Evolutionary conservation across 768 basidiomycete genomes (phyloP).

Genomic region (Suillus paluster): DNA sequence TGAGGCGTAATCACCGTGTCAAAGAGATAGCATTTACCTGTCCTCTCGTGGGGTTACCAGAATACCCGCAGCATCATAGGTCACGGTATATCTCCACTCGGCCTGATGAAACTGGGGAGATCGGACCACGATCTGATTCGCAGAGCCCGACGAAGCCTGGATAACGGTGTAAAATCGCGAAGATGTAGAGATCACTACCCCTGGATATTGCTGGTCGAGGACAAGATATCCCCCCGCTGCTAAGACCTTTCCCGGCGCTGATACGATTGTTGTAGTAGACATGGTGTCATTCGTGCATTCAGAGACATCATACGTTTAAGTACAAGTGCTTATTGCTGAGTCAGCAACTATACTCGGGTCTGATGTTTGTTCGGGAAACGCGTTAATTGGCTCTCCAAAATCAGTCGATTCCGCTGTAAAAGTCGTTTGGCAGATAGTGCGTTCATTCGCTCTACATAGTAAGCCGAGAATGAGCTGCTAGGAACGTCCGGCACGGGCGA

Average conservation of each 20-base stretch:
- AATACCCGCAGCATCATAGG: conserved; percentile 33
- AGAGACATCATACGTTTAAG: conserved; percentile 5
- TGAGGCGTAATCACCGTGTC: conserved; percentile 3
- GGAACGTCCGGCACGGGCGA: conserved; percentile 71
- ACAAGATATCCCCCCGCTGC: conserved; percentile 97
- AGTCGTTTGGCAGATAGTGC: neutral
- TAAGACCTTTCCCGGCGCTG: conserved; percentile 94
- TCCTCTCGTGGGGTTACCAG: conserved; percentile 26
- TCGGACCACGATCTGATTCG: conserved; percentile 65
- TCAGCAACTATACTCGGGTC: conserved; percentile 21
- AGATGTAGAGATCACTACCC: conserved; percentile 89
- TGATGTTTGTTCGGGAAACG: neutral
- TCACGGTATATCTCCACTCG: conserved; percentile 72
- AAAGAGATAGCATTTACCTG: conserved; percentile 18
- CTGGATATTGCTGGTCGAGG: conserved; percentile 84
- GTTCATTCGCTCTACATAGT: neutral
- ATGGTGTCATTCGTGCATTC: conserved; percentile 30
- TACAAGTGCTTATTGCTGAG: conserved; percentile 23
- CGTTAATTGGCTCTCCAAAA: neutral
- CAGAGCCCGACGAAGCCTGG: conserved; percentile 34
- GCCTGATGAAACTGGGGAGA: conserved; percentile 92
- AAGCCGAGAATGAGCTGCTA: conserved; percentile 20
- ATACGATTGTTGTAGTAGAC: conserved; percentile 69
- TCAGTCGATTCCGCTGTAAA: neutral
- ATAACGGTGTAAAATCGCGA: conserved; percentile 92